Conservation (phyloP, 2,329 filamentous ascomycete genomes). For the Ophiostoma australiae region DNA sequence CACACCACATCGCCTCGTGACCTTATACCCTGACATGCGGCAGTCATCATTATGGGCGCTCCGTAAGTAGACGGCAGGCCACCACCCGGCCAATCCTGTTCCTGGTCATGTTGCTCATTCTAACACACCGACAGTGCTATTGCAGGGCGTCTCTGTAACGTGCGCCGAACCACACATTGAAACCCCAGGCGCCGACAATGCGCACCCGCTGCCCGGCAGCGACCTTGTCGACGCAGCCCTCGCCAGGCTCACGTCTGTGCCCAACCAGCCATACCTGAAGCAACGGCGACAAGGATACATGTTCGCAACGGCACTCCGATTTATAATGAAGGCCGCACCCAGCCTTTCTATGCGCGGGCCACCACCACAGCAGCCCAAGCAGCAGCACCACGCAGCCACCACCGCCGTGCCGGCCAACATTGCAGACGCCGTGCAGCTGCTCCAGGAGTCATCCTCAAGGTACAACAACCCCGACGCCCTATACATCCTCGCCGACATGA, state of each 20-base stretch:
- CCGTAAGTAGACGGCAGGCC: slow-evolving; percentile 21
- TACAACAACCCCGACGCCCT: slow-evolving; percentile 74
- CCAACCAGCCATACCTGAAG: slow-evolving; percentile 42
- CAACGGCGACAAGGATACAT: slow-evolving; percentile 44
- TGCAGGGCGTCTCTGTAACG: slow-evolving; percentile 25
- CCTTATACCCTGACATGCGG: slow-evolving; percentile 21
- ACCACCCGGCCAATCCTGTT: neutral
- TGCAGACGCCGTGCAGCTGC: slow-evolving; percentile 49
- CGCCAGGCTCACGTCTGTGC: slow-evolving; percentile 47
- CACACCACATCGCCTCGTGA: neutral
- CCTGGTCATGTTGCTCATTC: neutral
- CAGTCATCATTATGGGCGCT: slow-evolving; percentile 24
- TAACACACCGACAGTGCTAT: slow-evolving; percentile 25
- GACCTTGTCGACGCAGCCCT: slow-evolving; percentile 51
- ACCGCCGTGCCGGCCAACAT: slow-evolving; percentile 39
- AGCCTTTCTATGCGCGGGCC: slow-evolving; percentile 47
- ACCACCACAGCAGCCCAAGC: slow-evolving; percentile 28
- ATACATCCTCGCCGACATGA: slow-evolving; percentile 85
- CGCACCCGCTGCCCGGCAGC: slow-evolving; percentile 38
- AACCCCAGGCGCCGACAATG: slow-evolving; percentile 16
- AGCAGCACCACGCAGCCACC: slow-evolving; percentile 30
- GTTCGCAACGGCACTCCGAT: slow-evolving; percentile 38
- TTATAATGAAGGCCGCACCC: slow-evolving; percentile 47
- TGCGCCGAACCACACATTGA: neutral
- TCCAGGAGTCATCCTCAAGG: slow-evolving; percentile 50